phyloP scores from a whole-genome alignment of 2,329 filamentous ascomycete species.

The Cercospora sesami region DNA sequence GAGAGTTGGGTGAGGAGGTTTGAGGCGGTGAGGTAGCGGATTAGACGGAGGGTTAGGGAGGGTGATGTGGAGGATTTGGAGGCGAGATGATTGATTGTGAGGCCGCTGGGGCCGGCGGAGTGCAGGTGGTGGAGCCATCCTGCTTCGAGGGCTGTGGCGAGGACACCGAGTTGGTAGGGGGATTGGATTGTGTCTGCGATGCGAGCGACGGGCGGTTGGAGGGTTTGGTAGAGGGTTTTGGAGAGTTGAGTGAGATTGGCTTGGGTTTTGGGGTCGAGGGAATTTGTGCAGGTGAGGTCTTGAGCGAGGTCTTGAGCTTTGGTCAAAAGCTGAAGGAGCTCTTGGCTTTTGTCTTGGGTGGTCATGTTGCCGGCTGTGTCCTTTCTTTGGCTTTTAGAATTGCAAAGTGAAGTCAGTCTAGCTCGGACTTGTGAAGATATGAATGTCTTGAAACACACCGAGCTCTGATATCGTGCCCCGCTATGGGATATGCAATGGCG shows the following conservation, averaged over 20 bases:
- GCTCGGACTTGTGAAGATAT: not conserved
- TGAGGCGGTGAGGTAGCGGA: not conserved
- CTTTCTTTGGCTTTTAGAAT: too few species aligned
- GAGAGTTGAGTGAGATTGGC: not conserved
- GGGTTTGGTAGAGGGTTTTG: not conserved
- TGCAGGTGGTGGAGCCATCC: not conserved
- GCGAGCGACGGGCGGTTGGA: not conserved
- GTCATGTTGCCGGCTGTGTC: not conserved
- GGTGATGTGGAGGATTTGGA: not conserved
- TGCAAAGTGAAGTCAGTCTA: not conserved
- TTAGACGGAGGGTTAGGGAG: not conserved
- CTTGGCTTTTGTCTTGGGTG: not conserved
- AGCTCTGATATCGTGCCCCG: not conserved
- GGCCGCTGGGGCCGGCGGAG: too few species aligned
- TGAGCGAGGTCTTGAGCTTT: not conserved
- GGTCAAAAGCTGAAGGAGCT: not conserved
- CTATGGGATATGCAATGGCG: not conserved
- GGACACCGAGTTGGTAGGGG: not conserved
- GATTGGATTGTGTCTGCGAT: not conserved
- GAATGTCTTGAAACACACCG: not conserved
- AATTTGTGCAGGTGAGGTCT: not conserved
- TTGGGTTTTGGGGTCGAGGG: not conserved
- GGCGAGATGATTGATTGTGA: not conserved
- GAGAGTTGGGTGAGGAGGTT: not conserved
- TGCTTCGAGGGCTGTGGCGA: not conserved